A percentile compares a stretch with the other conserved stretches of the same genome.
Conservation (phyloP, 148 eudicot genomes). For the Fagopyrum esculentum region DNA sequence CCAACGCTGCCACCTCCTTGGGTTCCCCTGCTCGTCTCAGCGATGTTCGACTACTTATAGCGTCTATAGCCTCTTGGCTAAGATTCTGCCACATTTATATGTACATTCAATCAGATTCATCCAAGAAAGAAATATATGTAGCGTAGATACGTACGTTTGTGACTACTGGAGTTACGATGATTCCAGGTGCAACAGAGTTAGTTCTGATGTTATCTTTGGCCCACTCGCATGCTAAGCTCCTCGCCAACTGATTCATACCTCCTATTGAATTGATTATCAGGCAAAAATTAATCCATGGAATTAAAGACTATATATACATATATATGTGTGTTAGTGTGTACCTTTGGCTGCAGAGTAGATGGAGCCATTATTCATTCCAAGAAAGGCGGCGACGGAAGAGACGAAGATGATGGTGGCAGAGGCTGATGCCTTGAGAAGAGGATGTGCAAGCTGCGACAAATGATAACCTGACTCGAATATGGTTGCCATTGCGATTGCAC, state of each 20-base stretch:
- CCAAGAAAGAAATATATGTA: no score
- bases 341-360: constrained; percentile 45
- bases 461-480: constrained; percentile 48
- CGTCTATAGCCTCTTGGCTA: no score
- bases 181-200: constrained; percentile 55
- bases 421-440: constrained; percentile 45
- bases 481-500: constrained; percentile 25
- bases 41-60: no score
- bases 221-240: constrained; percentile 54
- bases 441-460: constrained; percentile 47
- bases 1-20: no score
- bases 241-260: constrained; percentile 27
- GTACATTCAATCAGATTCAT: no score
- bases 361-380: constrained; percentile 26
- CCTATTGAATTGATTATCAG: constrained; percentile 9
- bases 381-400: constrained; percentile 40
- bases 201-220: constrained; percentile 55
- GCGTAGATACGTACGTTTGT: constrained; percentile 19
- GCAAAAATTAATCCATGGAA: not conserved
- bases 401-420: constrained; percentile 38
- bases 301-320: not conserved
- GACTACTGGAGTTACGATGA: constrained; percentile 34
- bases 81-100: no score
- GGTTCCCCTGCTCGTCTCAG: no score
- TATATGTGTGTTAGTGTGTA: not conserved